phyloP scores from a whole-genome alignment of 441 rosid genomes.

The Bruguiera hainesii region DNA sequence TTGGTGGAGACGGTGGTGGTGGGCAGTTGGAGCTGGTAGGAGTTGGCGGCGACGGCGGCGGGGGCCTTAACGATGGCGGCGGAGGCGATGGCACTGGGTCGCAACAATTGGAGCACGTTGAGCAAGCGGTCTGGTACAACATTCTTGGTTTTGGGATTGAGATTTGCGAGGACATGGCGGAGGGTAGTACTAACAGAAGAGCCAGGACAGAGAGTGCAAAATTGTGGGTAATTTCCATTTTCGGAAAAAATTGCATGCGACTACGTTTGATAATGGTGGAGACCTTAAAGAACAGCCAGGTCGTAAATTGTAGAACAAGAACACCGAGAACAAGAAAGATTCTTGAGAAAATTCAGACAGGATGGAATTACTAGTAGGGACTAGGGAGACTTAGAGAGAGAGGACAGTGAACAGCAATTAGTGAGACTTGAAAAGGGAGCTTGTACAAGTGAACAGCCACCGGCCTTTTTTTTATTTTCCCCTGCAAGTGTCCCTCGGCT shows the following conservation, averaged over 20 bases:
- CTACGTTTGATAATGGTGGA: neutral
- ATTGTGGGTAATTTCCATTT: constrained; percentile 20
- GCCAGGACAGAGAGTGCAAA: constrained; percentile 13
- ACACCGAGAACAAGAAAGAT: too few species aligned
- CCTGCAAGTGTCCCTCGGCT: constrained; percentile 16
- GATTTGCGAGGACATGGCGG: constrained; percentile 8
- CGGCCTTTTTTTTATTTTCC: too few species aligned
- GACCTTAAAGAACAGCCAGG: neutral
- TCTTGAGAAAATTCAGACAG: too few species aligned
- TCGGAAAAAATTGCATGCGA: neutral
- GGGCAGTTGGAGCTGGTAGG: constrained; percentile 45
- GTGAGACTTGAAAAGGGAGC: neutral
- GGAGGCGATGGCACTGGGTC: constrained; percentile 56
- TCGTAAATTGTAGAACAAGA: neutral
- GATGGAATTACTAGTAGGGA: too few species aligned
- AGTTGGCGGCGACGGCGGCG: constrained; percentile 34
- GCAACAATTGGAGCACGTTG: constrained; percentile 83
- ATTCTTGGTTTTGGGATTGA: constrained; percentile 27
- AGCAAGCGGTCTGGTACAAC: constrained; percentile 63
- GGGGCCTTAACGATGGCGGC: constrained; percentile 32
- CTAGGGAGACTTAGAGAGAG: neutral
- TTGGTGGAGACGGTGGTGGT: constrained; percentile 73
- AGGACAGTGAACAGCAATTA: neutral
- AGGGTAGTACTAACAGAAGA: constrained; percentile 12
- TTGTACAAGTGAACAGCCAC: too few species aligned